Conservation (phyloP, 2,329 filamentous ascomycete genomes). For the Fusarium chaquense region DNA sequence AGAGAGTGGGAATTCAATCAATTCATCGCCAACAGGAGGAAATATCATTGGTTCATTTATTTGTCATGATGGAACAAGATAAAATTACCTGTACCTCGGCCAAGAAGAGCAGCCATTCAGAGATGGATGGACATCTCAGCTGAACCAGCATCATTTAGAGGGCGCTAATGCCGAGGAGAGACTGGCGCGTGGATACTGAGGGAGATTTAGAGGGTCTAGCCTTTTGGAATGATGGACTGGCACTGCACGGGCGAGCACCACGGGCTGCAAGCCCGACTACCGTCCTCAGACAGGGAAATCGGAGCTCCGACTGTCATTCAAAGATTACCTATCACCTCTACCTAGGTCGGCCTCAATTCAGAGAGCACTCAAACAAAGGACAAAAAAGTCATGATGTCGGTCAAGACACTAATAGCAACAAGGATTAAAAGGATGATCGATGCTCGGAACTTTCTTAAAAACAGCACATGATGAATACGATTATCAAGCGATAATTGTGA, state of each 20-base stretch:
- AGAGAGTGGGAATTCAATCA: constrained; percentile 36
- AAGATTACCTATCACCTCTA: background rate
- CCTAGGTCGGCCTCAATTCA: background rate
- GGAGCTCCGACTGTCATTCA: background rate
- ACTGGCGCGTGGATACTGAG: constrained; percentile 19
- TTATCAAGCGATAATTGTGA: constrained; percentile 20
- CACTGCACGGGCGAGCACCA: background rate
- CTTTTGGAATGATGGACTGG: constrained; percentile 28
- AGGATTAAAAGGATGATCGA: background rate
- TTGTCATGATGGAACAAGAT: constrained; percentile 19
- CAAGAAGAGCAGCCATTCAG: constrained; percentile 10
- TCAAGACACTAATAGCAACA: constrained; percentile 4
- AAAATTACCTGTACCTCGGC: constrained; percentile 22
- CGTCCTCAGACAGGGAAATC: background rate
- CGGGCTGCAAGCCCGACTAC: background rate
- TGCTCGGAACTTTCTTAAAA: background rate
- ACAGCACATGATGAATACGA: constrained; percentile 7
- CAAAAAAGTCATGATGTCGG: constrained; percentile 36
- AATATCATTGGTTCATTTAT: constrained; percentile 27
- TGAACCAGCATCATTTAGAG: constrained; percentile 43
- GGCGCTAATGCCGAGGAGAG: constrained; percentile 33
- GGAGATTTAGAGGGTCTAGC: constrained; percentile 9
- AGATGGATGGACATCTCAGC: constrained; percentile 41
- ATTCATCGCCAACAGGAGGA: constrained; percentile 16
- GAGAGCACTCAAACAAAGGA: background rate